Evolutionary conservation across 2,329 filamentous ascomycete genomes (phyloP).

Genomic region (Pseudogymnoascus sp.): DNA sequence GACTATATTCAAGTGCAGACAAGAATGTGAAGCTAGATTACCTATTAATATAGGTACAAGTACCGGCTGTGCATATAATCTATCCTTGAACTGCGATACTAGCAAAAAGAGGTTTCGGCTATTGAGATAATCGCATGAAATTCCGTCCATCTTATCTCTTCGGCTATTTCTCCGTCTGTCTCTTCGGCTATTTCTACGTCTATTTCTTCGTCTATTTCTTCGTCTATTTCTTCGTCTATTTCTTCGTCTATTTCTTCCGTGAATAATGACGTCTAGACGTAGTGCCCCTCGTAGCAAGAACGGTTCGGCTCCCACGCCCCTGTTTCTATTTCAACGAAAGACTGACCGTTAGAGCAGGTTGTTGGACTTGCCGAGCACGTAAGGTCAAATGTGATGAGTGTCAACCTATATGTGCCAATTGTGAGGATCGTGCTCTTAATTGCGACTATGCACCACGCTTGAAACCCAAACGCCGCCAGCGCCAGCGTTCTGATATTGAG

Average conservation of each 20-base stretch:
- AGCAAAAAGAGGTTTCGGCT: neutral
- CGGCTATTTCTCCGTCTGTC: neutral
- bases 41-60: neutral
- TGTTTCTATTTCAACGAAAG: neutral
- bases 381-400: neutral
- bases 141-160: neutral
- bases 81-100: neutral
- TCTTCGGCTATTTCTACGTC: neutral
- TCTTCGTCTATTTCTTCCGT: too few species aligned
- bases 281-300: neutral
- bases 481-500: neutral
- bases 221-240: too few species aligned
- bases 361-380: neutral
- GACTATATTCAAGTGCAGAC: neutral
- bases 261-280: neutral
- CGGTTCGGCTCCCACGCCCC: neutral
- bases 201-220: neutral
- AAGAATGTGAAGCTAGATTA: neutral
- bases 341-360: neutral
- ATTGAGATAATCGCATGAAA: neutral
- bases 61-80: neutral
- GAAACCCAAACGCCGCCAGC: neutral
- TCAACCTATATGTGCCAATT: neutral
- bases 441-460: neutral
- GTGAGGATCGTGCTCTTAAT: neutral